Percentiles rank a stretch among this genome's conserved stretches.
These are phyloP conservation scores for Neonectria faginata DNA, from an alignment of 2,329 filamentous ascomycete genomes.

Conservation along the genomic window DNA sequence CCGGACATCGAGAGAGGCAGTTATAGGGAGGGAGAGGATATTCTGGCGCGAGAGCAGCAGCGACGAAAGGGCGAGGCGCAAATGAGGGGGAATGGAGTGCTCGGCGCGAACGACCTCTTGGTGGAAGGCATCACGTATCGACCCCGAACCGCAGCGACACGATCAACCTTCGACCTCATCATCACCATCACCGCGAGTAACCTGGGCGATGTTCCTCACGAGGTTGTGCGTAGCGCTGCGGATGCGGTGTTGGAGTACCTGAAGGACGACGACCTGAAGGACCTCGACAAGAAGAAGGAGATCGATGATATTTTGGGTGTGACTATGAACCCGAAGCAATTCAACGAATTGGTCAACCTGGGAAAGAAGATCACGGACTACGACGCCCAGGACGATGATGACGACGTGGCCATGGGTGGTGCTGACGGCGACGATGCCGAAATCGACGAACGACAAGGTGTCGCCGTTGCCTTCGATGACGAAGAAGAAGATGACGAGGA, in stretches of 20 bases:
- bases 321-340: conserved; percentile 86
- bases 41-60: conserved; percentile 84
- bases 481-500: conserved; percentile 87
- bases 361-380: conserved; percentile 99
- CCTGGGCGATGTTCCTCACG: conserved; percentile 91
- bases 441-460: conserved; percentile 93
- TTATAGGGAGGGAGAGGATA: conserved; percentile 83
- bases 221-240: conserved; percentile 91
- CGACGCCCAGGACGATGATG: conserved; percentile 94
- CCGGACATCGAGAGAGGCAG: conserved; percentile 79
- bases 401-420: conserved; percentile 80
- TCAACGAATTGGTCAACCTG: conserved; percentile 95
- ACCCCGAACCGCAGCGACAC: conserved; percentile 89
- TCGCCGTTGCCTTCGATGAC: conserved; percentile 96
- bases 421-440: conserved; percentile 76
- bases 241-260: conserved; percentile 91
- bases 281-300: conserved; percentile 98
- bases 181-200: conserved; percentile 88
- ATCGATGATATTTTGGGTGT: conserved; percentile 93
- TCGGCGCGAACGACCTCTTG: conserved; percentile 85
- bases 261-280: conserved; percentile 95
- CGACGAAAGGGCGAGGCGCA: conserved; percentile 84
- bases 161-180: conserved; percentile 94
- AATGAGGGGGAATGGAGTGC: conserved; percentile 78
- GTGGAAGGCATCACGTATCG: conserved; percentile 94